Conservation (phyloP, 345 rosid genomes). For the Excoecaria agallocha region DNA sequence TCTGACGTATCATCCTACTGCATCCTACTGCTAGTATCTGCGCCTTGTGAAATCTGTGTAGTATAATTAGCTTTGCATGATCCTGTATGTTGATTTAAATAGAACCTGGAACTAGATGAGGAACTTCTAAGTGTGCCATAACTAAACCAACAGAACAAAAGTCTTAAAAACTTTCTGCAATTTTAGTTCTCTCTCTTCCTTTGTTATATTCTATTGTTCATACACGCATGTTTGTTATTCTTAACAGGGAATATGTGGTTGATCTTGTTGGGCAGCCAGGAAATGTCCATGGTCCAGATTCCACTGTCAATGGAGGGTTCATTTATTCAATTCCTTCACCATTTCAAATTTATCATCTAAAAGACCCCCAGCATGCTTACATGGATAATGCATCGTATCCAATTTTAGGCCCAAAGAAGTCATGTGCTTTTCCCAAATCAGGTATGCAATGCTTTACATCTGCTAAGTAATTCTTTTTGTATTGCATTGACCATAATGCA, state of each 20-base stretch:
- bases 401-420: conserved; percentile 27
- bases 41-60: neutral
- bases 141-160: neutral
- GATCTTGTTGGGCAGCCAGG: conserved; percentile 95
- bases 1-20: neutral
- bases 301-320: conserved; percentile 74
- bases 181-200: neutral
- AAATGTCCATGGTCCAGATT: conserved; percentile 77
- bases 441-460: conserved; percentile 37
- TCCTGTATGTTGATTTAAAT: neutral
- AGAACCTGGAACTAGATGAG: neutral
- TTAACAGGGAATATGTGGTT: conserved; percentile 89
- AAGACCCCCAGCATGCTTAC: conserved; percentile 46
- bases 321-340: conserved; percentile 63
- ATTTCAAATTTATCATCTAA: conserved; percentile 51
- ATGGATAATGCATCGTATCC: conserved; percentile 39
- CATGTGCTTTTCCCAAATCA: conserved; percentile 35
- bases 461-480: neutral
- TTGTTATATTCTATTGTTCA: conserved; percentile 9
- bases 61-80: neutral
- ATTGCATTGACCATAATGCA: conserved; percentile 1
- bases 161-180: neutral
- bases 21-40: too few relatives aligned
- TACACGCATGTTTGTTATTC: conserved; percentile 16
- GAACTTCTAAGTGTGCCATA: neutral